A percentile compares a stretch with the other conserved stretches of the same genome.
phyloP scores from a whole-genome alignment of 495 filamentous ascomycete species.

The Aspergillus affinis region DNA sequence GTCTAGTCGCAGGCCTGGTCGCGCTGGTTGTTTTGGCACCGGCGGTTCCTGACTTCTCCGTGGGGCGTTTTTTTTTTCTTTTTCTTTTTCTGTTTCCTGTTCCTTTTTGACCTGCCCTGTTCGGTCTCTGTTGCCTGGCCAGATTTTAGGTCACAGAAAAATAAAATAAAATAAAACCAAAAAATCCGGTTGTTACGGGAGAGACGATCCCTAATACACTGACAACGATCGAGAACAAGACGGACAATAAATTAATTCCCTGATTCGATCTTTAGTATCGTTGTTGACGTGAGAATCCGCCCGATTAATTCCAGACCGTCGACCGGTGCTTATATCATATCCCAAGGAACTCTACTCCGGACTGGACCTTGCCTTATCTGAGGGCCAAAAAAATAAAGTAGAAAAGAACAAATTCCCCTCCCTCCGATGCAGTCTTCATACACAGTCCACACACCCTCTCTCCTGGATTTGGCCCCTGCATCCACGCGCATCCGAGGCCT shows the following conservation, averaged over 20 bases:
- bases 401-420: no score
- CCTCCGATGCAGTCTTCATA: no score
- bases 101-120: slow-evolving; percentile 1
- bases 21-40: slow-evolving; percentile 14
- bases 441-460: no score
- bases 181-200: no score
- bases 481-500: slow-evolving; percentile 1
- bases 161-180: background rate
- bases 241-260: background rate
- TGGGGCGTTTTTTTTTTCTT: slow-evolving; percentile 4
- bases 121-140: background rate
- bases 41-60: slow-evolving; percentile 14
- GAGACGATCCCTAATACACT: no score
- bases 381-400: no score
- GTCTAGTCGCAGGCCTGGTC: slow-evolving; percentile 10
- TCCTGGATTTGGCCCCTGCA: slow-evolving; percentile 16
- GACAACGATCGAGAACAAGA: background rate
- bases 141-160: background rate
- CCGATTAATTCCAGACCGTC: no score
- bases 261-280: no score
- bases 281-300: no score
- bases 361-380: no score
- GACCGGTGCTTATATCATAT: no score
- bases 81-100: slow-evolving; percentile 8
- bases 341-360: no score